Base-by-base conservation (phyloP, 108 stramenopile species). In the Cyclotella baltica region DNA sequence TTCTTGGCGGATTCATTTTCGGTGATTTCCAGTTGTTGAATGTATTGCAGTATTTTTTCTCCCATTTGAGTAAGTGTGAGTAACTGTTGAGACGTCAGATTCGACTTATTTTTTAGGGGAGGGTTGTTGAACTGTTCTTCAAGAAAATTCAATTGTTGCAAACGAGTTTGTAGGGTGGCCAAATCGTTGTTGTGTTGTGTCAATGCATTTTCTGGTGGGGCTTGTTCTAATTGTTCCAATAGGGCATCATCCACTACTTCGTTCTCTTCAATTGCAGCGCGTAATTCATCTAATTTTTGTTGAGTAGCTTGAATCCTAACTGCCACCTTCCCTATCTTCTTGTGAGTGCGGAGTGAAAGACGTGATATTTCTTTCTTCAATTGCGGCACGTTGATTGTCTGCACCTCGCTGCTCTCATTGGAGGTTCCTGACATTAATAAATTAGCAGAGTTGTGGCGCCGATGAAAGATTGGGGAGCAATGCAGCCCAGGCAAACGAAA, bases 281-380 rank as follows among this genome's bases (percentile, higher is more conserved):
- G 73, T 52, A 88, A 59, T 64, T 79, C 73, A 38, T 88, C 83
- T 27, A 90, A 83, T 33, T 77, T 56, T n/a, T 86, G 81, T 38
- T 82, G 70, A 18, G 94, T 90, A 37, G 85, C 85, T 58, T 65
- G 51, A 25, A 90, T 57, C 4, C 89, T 82, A n/a, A 76, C 51
- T 29, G 80, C 81, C 2, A 84, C 90, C 53, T 96, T 96, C 13
- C 91, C 92, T 19, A 92, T 87, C 67, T 96, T 96, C 57, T 96
- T 96, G 83, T 87, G 89, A 36, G 87, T 86, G 47, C 94, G 88
- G 8, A 87, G 67, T 20, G 77, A 81, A 6, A 85, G 83, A 27
- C 92, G 87, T 19, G 82, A 36, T 9, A 86, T 88, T 86, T 92
- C 89, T 64, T 96, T 92, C 70, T 84, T 88, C 29, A 95, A 67